These are phyloP conservation scores for Colletotrichum chrysophilum DNA, from an alignment of 2,329 filamentous ascomycete genomes.

Conservation along the genomic window DNA sequence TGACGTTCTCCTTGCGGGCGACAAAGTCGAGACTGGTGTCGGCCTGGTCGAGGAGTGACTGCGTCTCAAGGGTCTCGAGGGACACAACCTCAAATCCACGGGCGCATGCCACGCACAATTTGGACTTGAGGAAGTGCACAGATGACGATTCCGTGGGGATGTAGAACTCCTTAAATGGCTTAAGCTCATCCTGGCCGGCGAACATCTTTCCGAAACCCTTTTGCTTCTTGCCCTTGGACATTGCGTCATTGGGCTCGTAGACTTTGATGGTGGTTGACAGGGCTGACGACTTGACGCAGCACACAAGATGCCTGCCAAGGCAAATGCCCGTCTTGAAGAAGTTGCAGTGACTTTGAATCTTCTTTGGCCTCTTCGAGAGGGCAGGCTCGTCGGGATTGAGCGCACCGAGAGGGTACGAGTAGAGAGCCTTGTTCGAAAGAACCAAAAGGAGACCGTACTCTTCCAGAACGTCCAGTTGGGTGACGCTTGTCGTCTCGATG, in stretches of 20 bases:
- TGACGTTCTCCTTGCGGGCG: conserved; percentile 88
- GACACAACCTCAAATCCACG: conserved; percentile 97
- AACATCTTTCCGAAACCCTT: conserved; percentile 97
- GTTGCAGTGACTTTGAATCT: conserved; percentile 96
- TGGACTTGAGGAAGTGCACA: conserved; percentile 96
- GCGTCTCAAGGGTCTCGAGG: conserved; percentile 95
- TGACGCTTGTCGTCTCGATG: conserved; percentile 85
- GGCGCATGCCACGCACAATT: conserved; percentile 94
- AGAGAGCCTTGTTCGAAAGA: conserved; percentile 89
- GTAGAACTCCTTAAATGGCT: conserved; percentile 98
- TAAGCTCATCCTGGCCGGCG: conserved; percentile 92
- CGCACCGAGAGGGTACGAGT: conserved; percentile 87
- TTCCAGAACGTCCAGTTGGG: conserved; percentile 94
- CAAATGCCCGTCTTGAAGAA: conserved; percentile 99
- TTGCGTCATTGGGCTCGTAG: conserved; percentile 96
- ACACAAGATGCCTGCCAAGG: conserved; percentile 90
- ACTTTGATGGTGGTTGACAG: conserved; percentile 97
- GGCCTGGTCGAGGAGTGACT: conserved; percentile 94
- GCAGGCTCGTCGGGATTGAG: conserved; percentile 84
- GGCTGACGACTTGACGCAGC: conserved; percentile 93
- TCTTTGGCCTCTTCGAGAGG: conserved; percentile 85
- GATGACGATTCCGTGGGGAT: conserved; percentile 98
- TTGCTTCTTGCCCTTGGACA: conserved; percentile 93
- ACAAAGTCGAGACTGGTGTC: conserved; percentile 99
- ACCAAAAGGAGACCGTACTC: conserved; percentile 93